Conservation (phyloP, 495 filamentous ascomycete genomes). For the Talaromyces liani region DNA sequence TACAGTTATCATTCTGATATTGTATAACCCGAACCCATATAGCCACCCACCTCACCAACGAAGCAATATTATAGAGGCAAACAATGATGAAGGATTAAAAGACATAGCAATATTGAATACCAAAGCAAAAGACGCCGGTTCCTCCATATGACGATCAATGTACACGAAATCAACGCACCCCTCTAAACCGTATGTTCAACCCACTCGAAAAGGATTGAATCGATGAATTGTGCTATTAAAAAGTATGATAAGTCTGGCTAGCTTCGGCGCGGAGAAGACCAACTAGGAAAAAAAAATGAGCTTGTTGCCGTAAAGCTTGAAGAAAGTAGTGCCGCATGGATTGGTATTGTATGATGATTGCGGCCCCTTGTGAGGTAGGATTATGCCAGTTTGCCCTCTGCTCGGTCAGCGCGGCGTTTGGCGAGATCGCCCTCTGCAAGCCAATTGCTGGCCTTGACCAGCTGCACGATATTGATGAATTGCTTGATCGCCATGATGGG, state of each 20-base stretch:
- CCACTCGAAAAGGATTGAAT: not conserved
- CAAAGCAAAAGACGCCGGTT: not conserved
- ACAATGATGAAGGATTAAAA: not conserved
- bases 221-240: not conserved
- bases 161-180: not conserved
- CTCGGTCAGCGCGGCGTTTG: constrained; percentile 20
- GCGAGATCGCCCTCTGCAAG: constrained; percentile 75
- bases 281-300: not conserved
- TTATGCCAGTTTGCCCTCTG: not conserved
- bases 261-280: not conserved
- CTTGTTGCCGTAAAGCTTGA: not conserved
- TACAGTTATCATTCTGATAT: not conserved
- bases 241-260: not conserved
- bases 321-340: not conserved
- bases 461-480: constrained; percentile 85
- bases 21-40: not conserved
- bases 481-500: constrained; percentile 91
- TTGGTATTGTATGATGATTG: too few relatives aligned
- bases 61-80: not conserved
- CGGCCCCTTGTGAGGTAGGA: not conserved
- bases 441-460: constrained; percentile 90
- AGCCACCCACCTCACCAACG: not conserved
- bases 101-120: not conserved
- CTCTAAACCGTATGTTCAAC: not conserved
- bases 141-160: constrained; percentile 1